Conservation (phyloP, 805 yeast genomes). For the Jamesozyma hellenica region DNA sequence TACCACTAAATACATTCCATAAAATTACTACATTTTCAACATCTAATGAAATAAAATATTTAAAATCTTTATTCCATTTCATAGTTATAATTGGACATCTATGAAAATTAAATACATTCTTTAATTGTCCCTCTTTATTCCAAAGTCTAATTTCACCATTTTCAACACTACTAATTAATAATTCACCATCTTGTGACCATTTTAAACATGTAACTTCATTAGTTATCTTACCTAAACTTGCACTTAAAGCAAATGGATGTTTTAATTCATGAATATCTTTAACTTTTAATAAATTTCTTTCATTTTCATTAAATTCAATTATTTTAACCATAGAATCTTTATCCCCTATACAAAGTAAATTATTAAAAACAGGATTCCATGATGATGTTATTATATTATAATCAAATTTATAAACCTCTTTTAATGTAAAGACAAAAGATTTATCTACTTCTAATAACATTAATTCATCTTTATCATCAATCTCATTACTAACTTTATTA, state of each 20-base stretch:
- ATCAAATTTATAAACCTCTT: conserved; percentile 32
- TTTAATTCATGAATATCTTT: conserved; percentile 15
- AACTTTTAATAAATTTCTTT: neutral
- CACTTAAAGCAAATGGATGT: conserved; percentile 29
- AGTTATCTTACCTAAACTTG: conserved; percentile 11
- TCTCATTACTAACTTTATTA: neutral
- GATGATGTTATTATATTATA: conserved; percentile 35
- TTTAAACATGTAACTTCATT: conserved; percentile 31
- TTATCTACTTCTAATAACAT: conserved; percentile 2
- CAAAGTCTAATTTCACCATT: conserved; percentile 74
- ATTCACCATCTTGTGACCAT: conserved; percentile 62
- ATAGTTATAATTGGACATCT: conserved; percentile 45
- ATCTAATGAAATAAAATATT: conserved; percentile 51
- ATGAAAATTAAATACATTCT: conserved; percentile 45
- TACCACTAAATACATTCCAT: conserved; percentile 57
- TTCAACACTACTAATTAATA: conserved; percentile 52
- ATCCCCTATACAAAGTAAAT: conserved; percentile 46
- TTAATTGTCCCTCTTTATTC: conserved; percentile 59
- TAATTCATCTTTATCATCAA: conserved; percentile 1
- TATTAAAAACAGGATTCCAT: conserved; percentile 46
- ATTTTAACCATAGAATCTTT: conserved; percentile 40
- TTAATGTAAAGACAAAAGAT: conserved; percentile 29
- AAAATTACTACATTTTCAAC: conserved; percentile 41
- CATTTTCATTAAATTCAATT: conserved; percentile 25
- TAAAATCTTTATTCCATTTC: conserved; percentile 51